These are phyloP conservation scores for Volutella citrinella DNA, from an alignment of 2,329 filamentous ascomycete genomes.

Conservation along the genomic window DNA sequence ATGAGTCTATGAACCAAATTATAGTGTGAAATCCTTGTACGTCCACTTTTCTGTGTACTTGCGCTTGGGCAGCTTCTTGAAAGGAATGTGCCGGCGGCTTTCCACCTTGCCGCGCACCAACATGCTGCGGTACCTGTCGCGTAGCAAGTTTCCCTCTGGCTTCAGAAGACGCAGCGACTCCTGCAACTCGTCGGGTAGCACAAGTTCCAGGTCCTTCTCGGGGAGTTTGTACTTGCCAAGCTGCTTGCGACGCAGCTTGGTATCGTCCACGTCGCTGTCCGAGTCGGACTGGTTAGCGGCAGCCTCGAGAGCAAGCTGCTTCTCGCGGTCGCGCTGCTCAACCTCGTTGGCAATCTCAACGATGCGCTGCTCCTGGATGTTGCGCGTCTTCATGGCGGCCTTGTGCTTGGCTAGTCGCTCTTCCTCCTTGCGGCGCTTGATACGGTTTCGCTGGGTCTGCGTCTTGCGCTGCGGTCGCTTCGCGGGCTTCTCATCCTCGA, in stretches of 20 bases:
- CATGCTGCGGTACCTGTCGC: conserved; percentile 87
- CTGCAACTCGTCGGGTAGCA: conserved; percentile 80
- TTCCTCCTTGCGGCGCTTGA: conserved; percentile 83
- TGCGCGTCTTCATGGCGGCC: conserved; percentile 68
- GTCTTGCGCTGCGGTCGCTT: conserved; percentile 86
- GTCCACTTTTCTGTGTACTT: conserved; percentile 94
- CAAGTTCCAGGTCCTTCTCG: conserved; percentile 75
- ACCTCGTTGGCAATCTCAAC: conserved; percentile 67
- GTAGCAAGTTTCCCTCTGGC: conserved; percentile 92
- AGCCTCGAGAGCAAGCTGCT: conserved; percentile 40
- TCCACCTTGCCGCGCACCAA: conserved; percentile 88
- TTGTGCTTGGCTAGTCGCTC: conserved; percentile 76
- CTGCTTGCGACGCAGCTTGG: conserved; percentile 65
- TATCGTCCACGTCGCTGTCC: conserved; percentile 57
- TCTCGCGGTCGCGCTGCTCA: conserved; percentile 51
- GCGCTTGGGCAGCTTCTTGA: conserved; percentile 77
- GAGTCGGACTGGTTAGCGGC: conserved; percentile 42
- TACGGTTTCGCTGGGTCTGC: conserved; percentile 79
- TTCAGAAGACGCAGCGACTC: conserved; percentile 79
- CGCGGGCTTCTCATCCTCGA: conserved; percentile 60
- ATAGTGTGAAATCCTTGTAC: conserved; percentile 79
- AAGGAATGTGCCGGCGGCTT: conserved; percentile 71
- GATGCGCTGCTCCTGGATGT: conserved; percentile 68
- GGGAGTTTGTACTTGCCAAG: conserved; percentile 73
- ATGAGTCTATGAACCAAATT: conserved; percentile 2